These are phyloP conservation scores for Leptodermis oblonga DNA, from an alignment of 257 asterid species.

Conservation along the genomic window DNA sequence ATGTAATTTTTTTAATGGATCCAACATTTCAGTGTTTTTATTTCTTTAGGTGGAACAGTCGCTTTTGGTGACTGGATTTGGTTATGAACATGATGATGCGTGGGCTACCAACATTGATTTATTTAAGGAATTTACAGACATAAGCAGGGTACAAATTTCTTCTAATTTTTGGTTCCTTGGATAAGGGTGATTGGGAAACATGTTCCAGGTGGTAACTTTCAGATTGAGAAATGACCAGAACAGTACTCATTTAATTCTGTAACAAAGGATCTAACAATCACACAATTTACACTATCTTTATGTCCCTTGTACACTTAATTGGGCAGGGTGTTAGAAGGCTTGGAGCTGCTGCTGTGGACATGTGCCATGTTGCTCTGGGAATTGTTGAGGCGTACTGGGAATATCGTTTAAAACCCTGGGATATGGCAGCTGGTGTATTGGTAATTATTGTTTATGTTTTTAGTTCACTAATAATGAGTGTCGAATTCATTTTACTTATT, in stretches of 20 bases:
- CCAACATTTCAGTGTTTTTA: constrained; percentile 15
- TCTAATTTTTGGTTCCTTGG: constrained; percentile 9
- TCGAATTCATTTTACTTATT: not conserved
- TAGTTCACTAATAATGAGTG: not conserved
- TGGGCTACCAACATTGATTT: constrained; percentile 96
- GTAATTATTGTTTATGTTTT: constrained; percentile 34
- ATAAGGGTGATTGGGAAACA: not conserved
- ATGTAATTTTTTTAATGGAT: not conserved
- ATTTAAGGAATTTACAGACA: constrained; percentile 88
- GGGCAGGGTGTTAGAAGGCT: constrained; percentile 94
- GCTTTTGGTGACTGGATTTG: constrained; percentile 96
- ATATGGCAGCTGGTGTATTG: constrained; percentile 99
- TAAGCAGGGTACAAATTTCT: constrained; percentile 68
- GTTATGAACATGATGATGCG: constrained; percentile 95
- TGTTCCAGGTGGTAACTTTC: not conserved
- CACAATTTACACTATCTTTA: constrained; percentile 2
- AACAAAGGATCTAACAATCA: not conserved
- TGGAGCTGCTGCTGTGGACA: constrained; percentile 98
- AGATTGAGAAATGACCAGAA: too few species aligned
- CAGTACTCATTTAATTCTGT: too few species aligned
- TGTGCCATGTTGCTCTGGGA: constrained; percentile 98
- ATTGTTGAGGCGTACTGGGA: constrained; percentile 99
- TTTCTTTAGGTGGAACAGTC: constrained; percentile 67
- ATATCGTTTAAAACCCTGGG: constrained; percentile 99
- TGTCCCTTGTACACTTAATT: not conserved